A percentile compares a stretch with the other conserved stretches of the same genome.
Conservation (phyloP, 2,329 filamentous ascomycete species). For the Hypoxylon sp. region DNA sequence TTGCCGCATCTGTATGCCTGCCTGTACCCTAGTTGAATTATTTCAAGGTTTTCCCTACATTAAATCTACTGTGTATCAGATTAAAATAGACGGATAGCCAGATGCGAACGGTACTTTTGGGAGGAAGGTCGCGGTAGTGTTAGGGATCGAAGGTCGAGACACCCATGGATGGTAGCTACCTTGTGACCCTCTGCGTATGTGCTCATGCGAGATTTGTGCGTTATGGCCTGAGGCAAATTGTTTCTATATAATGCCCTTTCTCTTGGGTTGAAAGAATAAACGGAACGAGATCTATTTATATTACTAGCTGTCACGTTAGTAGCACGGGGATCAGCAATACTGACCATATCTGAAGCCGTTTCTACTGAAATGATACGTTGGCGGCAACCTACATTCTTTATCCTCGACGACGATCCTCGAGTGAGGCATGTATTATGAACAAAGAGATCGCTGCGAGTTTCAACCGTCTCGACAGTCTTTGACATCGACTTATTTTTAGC, state of each 20-base stretch:
- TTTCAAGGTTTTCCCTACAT: too few species aligned
- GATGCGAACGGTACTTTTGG: too few species aligned
- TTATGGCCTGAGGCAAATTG: neutral
- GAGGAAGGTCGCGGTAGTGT: too few species aligned
- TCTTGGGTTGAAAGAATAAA: neutral
- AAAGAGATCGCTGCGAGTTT: conserved; percentile 6
- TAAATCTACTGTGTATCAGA: too few species aligned
- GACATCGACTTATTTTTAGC: neutral
- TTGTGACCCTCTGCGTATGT: neutral
- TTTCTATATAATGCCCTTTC: conserved; percentile 1
- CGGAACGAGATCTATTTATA: conserved; percentile 1
- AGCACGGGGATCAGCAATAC: neutral
- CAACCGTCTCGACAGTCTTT: neutral
- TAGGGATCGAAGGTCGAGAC: too few species aligned
- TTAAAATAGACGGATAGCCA: too few species aligned
- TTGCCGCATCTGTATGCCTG: neutral
- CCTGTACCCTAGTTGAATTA: neutral
- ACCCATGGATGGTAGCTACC: neutral
- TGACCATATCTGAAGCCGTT: neutral
- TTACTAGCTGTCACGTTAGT: neutral
- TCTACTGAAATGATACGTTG: neutral
- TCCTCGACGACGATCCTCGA: conserved; percentile 3
- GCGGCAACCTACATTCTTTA: conserved; percentile 8
- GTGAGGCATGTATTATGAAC: neutral
- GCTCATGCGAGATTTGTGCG: conserved; percentile 7